These are phyloP conservation scores for Hanseniaspora nectarophila DNA, from an alignment of 805 yeast species.

Conservation along the genomic window DNA sequence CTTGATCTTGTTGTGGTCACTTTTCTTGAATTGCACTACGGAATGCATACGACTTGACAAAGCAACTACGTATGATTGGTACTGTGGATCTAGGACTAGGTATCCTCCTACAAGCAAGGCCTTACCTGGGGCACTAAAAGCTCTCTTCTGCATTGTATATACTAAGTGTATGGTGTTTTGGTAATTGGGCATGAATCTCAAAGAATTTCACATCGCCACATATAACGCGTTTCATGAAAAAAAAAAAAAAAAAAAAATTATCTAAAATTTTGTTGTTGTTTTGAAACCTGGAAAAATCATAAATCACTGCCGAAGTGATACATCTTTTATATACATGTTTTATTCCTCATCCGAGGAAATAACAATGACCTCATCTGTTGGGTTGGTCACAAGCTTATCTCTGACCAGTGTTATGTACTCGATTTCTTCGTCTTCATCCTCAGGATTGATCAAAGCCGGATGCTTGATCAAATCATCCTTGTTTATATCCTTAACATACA, in stretches of 20 bases:
- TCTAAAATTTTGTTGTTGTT: too few relatives aligned
- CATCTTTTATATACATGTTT: background rate
- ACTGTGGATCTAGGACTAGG: conserved; percentile 68
- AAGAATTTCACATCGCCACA: background rate
- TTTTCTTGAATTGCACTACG: conserved; percentile 28
- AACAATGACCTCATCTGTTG: conserved; percentile 12
- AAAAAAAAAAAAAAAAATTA: too few relatives aligned
- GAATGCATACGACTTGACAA: conserved; percentile 86
- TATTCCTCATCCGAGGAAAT: conserved; percentile 9
- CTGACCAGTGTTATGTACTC: background rate
- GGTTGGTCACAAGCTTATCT: conserved; percentile 6
- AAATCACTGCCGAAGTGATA: background rate
- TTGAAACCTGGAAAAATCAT: too few relatives aligned
- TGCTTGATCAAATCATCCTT: conserved; percentile 1
- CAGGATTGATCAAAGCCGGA: background rate
- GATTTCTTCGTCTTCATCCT: background rate
- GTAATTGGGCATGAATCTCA: too few relatives aligned
- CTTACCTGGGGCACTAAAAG: conserved; percentile 90
- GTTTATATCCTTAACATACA: conserved; percentile 2
- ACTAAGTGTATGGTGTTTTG: too few relatives aligned
- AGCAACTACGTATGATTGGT: conserved; percentile 71
- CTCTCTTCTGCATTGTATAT: conserved; percentile 24
- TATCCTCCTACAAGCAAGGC: conserved; percentile 93
- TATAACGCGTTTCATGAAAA: background rate
- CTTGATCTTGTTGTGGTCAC: conserved; percentile 12